Percentiles rank a stretch among this genome's conserved stretches.
Conservation (phyloP, 345 rosid genomes). For the Salix udensis region DNA sequence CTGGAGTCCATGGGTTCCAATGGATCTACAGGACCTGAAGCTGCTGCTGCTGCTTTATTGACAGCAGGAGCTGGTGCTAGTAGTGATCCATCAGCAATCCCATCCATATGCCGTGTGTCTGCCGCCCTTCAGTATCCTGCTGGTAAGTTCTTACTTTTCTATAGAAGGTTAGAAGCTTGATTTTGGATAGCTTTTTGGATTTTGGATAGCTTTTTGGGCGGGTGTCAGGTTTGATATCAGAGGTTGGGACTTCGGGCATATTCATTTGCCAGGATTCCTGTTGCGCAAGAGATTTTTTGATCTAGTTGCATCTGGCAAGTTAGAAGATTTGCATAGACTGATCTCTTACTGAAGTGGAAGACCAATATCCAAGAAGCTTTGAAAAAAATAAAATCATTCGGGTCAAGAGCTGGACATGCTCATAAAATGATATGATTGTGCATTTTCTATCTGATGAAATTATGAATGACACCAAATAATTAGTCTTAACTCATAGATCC, state of each 20-base stretch:
- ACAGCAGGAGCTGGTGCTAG: conserved; percentile 98
- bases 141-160: conserved; percentile 42
- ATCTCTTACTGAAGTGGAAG: background rate
- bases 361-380: background rate
- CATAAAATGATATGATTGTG: background rate
- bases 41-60: conserved; percentile 70
- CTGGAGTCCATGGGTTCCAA: conserved; percentile 80
- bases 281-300: background rate
- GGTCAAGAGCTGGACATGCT: background rate
- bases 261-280: background rate
- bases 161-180: conserved; percentile 1
- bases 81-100: conserved; percentile 97
- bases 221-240: background rate
- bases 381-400: background rate
- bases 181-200: background rate
- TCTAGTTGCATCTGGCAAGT: background rate
- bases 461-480: too few species aligned
- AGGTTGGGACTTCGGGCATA: background rate
- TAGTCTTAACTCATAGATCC: too few species aligned
- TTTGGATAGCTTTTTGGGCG: background rate
- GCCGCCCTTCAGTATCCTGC: conserved; percentile 95
- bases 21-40: conserved; percentile 90
- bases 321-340: background rate
- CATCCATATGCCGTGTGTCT: conserved; percentile 91
- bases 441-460: background rate